Evolutionary conservation across 495 filamentous ascomycete species (phyloP), one percentile per base, ranked within the genome.

Genomic region (Aspergillus ostianus): DNA sequence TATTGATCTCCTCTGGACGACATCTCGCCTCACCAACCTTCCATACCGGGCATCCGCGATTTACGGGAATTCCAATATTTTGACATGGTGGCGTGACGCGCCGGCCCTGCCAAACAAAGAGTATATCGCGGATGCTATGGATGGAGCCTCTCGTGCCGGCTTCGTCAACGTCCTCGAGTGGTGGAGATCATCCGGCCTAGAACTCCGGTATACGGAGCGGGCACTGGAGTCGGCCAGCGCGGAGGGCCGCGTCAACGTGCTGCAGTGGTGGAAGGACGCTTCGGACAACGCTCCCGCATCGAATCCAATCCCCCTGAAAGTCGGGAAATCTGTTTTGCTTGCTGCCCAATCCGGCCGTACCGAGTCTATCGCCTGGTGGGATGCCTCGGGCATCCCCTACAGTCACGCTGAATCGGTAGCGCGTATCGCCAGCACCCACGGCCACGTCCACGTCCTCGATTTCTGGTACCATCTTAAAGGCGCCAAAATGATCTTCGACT

Each of bases 261-360:
- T 97, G 0, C 86, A 94, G 61, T 97, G 93, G 93, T 97, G 93
- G 93, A 89, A 89, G 60, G 73, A 84, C 51, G 83, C 88, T 0
- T 83, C 74, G 20, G 56, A 63, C 17, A 69, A 68, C 13, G 62
- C 66, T 20, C 65, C 70, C 21, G 23, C 56, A 0, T 62, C 65
- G 21, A 67, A 64, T 4, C 68, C 79, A 1, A 69, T 90, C 17
- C 82, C 80, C 0, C 78, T 93, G 10, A 90, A 91, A 70, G 86
- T 91, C 0, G 91, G 91, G 32, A 89, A 92, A 65, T 87, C 89
- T 27, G 84, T 96, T 19, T 83, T 91, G 44, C 84, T 85, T 7
- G 91, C 91, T 0, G 90, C 91, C 0, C 91, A 93, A 64, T 86
- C 87, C 56, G 91, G 90, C 23, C 86, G 87, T 63, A 78, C 82